Conservation (phyloP, 2,329 filamentous ascomycete genomes). For the Coleophoma eucalyptorum region DNA sequence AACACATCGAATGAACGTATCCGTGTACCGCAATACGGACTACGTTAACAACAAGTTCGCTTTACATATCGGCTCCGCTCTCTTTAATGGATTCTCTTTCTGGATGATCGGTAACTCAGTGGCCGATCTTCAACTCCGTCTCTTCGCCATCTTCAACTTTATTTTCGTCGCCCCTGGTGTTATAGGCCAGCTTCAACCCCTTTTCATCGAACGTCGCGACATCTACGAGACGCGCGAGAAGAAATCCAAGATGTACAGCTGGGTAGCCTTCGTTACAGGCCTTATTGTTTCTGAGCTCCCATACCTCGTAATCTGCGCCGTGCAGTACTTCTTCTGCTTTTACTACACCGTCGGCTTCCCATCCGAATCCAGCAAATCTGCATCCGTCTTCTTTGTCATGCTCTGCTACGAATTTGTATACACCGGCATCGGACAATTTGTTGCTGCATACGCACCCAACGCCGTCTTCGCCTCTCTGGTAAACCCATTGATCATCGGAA, state of each 20-base stretch:
- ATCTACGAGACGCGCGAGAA: slow-evolving; percentile 57
- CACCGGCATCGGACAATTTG: slow-evolving; percentile 57
- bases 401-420: slow-evolving; percentile 58
- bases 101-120: slow-evolving; percentile 53
- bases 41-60: slow-evolving; percentile 43
- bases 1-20: slow-evolving; percentile 28
- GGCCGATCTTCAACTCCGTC: slow-evolving; percentile 46
- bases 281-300: slow-evolving; percentile 44
- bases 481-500: slow-evolving; percentile 51
- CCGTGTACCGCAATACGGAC: slow-evolving; percentile 63
- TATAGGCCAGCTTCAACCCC: slow-evolving; percentile 54
- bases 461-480: slow-evolving; percentile 54
- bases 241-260: slow-evolving; percentile 58
- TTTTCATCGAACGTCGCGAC: slow-evolving; percentile 52
- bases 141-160: slow-evolving; percentile 61
- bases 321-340: slow-evolving; percentile 47
- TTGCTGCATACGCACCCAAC: slow-evolving; percentile 60
- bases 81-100: slow-evolving; percentile 60
- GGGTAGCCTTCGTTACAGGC: slow-evolving; percentile 54
- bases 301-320: slow-evolving; percentile 38
- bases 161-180: slow-evolving; percentile 58
- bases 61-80: slow-evolving; percentile 48
- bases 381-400: slow-evolving; percentile 50
- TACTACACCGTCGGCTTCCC: slow-evolving; percentile 56
- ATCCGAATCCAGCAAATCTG: slow-evolving; percentile 37